These are phyloP conservation scores for Sugiyamaella xylanicola DNA, from an alignment of 1,139 yeast genomes.

Conservation along the genomic window DNA sequence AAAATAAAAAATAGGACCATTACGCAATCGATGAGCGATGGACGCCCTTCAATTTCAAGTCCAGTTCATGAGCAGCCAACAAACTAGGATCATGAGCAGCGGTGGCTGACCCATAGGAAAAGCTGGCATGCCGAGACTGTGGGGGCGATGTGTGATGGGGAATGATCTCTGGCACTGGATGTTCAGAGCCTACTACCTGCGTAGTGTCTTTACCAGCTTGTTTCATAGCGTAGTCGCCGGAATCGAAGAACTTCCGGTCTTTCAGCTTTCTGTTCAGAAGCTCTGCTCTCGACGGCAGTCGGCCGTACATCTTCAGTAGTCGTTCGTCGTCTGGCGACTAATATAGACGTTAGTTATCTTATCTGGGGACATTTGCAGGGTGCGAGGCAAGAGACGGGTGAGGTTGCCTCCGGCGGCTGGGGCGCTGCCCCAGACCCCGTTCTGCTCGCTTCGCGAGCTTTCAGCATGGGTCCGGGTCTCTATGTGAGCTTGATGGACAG, in stretches of 20 bases:
- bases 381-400: too few relatives aligned
- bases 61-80: slow-evolving; percentile 22
- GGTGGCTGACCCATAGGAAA: slow-evolving; percentile 20
- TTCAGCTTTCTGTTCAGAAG: slow-evolving; percentile 66
- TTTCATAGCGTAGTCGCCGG: slow-evolving; percentile 95
- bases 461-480: background rate
- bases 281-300: slow-evolving; percentile 83
- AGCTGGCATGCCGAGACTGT: slow-evolving; percentile 23
- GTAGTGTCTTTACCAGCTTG: slow-evolving; percentile 52
- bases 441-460: background rate
- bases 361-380: too few relatives aligned
- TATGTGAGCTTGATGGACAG: background rate
- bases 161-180: slow-evolving; percentile 30
- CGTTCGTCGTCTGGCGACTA: slow-evolving; percentile 41
- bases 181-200: slow-evolving; percentile 31
- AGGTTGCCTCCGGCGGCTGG: too few relatives aligned
- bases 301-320: slow-evolving; percentile 78
- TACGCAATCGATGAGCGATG: slow-evolving; percentile 18
- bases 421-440: too few relatives aligned
- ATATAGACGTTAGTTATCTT: slow-evolving; percentile 1
- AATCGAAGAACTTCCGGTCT: slow-evolving; percentile 92
- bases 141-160: slow-evolving; percentile 29
- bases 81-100: slow-evolving; percentile 22
- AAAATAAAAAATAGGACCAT: background rate
- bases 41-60: slow-evolving; percentile 13